phyloP scores from a whole-genome alignment of 192 early-diverging fungal genomes.

The Glomus cerebriforme region DNA sequence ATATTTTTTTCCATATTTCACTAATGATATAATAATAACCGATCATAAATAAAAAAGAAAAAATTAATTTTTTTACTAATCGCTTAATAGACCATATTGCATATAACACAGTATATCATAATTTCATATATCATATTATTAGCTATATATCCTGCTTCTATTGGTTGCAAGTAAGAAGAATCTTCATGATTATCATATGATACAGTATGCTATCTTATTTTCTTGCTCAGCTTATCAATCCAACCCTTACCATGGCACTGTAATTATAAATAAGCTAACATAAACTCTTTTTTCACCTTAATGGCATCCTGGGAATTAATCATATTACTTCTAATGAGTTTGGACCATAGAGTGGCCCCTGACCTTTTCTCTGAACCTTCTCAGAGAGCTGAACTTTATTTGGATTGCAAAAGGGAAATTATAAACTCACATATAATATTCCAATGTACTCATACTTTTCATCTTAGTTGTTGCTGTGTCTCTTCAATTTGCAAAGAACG shows the following conservation, averaged over 20 bases:
- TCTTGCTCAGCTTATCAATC: neutral
- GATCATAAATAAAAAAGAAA: no score
- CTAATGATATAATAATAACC: no score
- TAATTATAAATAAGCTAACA: neutral
- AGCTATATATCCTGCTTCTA: neutral
- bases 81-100: no score
- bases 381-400: constrained; percentile 22
- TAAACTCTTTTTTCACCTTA: constrained; percentile 1
- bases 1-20: no score
- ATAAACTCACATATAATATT: constrained; percentile 18
- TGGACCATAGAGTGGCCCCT: neutral
- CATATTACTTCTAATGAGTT: no score
- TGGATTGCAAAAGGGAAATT: no score
- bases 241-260: neutral
- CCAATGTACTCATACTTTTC: neutral
- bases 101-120: no score
- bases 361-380: neutral
- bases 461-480: neutral
- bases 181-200: neutral
- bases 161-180: neutral
- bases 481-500: neutral
- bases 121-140: no score
- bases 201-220: constrained; percentile 5
- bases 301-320: neutral
- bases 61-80: no score